A percentile compares a stretch with the other conserved stretches of the same genome.
Evolutionary conservation across 495 filamentous ascomycete genomes (phyloP).

Genomic region (Cenococcum geophilum): DNA sequence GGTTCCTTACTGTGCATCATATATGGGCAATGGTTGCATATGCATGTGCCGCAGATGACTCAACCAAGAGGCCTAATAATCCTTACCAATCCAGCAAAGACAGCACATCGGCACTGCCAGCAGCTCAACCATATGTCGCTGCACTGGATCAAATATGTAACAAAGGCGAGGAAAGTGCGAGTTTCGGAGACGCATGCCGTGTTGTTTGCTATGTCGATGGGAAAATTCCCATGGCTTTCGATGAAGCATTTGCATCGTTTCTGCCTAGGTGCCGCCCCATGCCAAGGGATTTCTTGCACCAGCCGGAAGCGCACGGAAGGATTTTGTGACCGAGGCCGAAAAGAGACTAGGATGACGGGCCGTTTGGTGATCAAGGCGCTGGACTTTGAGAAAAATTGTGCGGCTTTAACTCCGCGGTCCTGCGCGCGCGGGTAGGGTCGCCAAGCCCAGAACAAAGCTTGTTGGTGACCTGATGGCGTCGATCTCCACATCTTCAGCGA

Average conservation of each 20-base stretch:
- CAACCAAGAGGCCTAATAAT: background rate
- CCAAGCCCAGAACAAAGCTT: background rate
- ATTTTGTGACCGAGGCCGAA: background rate
- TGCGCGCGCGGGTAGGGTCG: background rate
- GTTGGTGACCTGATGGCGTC: slow-evolving; percentile 1
- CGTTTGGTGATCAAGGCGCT: background rate
- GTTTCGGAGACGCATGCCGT: too few relatives aligned
- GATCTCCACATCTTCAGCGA: background rate
- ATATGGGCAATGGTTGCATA: background rate
- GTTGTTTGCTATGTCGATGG: too few relatives aligned
- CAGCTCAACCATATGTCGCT: background rate
- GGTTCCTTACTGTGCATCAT: background rate
- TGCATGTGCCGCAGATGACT: background rate
- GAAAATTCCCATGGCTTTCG: too few relatives aligned
- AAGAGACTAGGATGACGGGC: background rate
- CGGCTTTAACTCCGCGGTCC: slow-evolving; percentile 4
- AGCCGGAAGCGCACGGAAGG: background rate
- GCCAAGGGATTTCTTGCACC: background rate
- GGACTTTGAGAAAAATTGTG: background rate
- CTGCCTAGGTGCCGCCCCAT: background rate
- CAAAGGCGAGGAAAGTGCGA: too few relatives aligned
- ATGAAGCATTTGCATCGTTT: background rate
- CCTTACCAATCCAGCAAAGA: background rate
- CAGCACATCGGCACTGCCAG: background rate
- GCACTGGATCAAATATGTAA: too few relatives aligned